Percentiles rank a stretch among this genome's conserved stretches.
These are phyloP conservation scores for Sungouiella blattae DNA, from an alignment of 805 yeast species.

Conservation along the genomic window DNA sequence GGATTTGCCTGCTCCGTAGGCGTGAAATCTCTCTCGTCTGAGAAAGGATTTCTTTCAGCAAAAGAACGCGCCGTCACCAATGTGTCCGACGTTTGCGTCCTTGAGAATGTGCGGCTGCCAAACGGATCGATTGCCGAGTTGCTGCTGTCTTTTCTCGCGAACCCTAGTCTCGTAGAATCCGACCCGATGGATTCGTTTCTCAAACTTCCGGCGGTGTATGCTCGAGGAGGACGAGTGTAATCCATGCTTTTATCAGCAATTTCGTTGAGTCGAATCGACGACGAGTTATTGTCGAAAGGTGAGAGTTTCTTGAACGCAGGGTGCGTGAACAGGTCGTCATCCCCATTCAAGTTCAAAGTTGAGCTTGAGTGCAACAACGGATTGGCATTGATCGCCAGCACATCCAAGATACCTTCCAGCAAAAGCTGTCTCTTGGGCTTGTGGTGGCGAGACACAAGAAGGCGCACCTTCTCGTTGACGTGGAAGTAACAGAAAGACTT, in stretches of 20 bases:
- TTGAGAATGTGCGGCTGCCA: neutral
- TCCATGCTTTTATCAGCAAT: no score
- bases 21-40: no score
- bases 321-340: neutral
- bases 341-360: conserved; percentile 10
- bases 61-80: neutral
- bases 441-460: conserved; percentile 43
- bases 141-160: neutral
- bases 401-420: conserved; percentile 26
- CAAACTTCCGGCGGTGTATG: no score
- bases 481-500: conserved; percentile 60
- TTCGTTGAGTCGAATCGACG: neutral
- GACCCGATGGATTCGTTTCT: no score
- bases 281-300: neutral
- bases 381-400: conserved; percentile 21
- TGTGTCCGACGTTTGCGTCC: neutral
- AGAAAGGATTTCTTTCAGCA: no score
- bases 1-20: no score
- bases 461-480: conserved; percentile 55
- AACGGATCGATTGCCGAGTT: neutral
- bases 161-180: no score
- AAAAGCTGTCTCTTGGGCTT: conserved; percentile 32
- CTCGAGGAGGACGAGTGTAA: conserved; percentile 2
- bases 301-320: neutral
- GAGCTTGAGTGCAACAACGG: conserved; percentile 22